phyloP scores from a whole-genome alignment of 1,139 yeast species.

The Citeromyces hawaiiensis region DNA sequence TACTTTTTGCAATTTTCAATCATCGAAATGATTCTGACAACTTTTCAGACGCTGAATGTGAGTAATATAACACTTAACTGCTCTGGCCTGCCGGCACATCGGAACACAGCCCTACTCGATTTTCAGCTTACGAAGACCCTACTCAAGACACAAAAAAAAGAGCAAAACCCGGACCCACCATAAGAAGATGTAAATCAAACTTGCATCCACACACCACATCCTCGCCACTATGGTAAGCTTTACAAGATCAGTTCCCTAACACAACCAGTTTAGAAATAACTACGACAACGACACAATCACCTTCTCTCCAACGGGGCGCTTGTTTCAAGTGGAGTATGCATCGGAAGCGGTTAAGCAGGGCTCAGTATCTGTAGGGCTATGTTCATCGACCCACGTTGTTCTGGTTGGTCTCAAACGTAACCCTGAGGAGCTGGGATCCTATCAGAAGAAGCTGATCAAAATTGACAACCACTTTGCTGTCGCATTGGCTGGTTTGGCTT shows the following conservation, averaged over 20 bases:
- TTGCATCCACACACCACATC: slow-evolving; percentile 1
- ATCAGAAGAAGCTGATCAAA: slow-evolving; percentile 84
- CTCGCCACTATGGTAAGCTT: slow-evolving; percentile 1
- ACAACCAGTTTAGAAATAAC: slow-evolving; percentile 74
- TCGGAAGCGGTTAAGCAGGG: slow-evolving; percentile 97
- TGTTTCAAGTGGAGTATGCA: slow-evolving; percentile 93
- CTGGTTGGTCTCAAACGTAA: slow-evolving; percentile 89
- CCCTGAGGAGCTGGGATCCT: slow-evolving; percentile 94
- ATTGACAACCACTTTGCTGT: slow-evolving; percentile 91
- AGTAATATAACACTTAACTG: too few species aligned
- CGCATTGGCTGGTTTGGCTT: slow-evolving; percentile 94
- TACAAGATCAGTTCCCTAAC: background rate
- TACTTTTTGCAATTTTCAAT: too few species aligned
- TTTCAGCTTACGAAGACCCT: too few species aligned
- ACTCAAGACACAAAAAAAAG: too few species aligned
- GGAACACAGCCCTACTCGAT: too few species aligned
- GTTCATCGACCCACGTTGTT: slow-evolving; percentile 77
- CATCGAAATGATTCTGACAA: too few species aligned
- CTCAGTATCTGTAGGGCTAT: slow-evolving; percentile 90
- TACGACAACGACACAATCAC: slow-evolving; percentile 98
- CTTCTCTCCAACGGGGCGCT: slow-evolving; percentile 92
- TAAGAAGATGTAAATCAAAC: too few species aligned
- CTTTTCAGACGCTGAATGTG: too few species aligned
- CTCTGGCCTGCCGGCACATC: too few species aligned
- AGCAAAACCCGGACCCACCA: too few species aligned